Evolutionary conservation across 2,329 filamentous ascomycete species (phyloP), one percentile per base, ranked within the genome.

Genomic region (Zalaria sp.): DNA sequence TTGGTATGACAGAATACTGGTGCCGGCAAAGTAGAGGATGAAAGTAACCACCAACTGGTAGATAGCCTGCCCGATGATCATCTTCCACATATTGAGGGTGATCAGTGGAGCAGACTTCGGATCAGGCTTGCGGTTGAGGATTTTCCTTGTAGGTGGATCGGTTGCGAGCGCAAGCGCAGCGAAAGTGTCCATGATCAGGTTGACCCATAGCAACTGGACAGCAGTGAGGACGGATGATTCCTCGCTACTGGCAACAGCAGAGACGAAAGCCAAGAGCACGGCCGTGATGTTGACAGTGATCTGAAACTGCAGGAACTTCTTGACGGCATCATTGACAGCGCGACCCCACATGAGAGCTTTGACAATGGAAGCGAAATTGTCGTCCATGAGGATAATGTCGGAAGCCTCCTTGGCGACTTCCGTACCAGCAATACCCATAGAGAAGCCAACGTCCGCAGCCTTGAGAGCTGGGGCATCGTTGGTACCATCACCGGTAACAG

Each of bases 31-130:
- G 65, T 88, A 88, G 25, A 95, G 72, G 47, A 89, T 69, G 50
- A 95, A 81, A 0, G 87, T 82, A 25, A 79, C 76, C 4, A 69
- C 69, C 0, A 96, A 75, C 60, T 96, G 88, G 61, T 91, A 96
- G 44, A 94, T 71, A 2, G 87, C 78, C 60, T 96, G 87, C 2
- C 88, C 89, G 36, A 94, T 73, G 47, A 96, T 95, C 89, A 96
- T 96, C 71, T 96, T 96, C 89, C 89, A 93, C 89, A 96, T 96
- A 11, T 82, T 88, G 29, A 81, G 68, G 1, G 87, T 93, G 52
- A 96, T 91, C 4, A 89, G 67, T 1, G 81, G 71, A 5, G 81
- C 79, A 27, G 75, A 79, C 55, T 86, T 87, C 3, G 78, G 73
- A 44, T 84, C 77, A 1, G 84, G 84, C 60, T 85, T 87, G 43